phyloP scores from a whole-genome alignment of 768 basidiomycete genomes.

The Nidularia sp. region DNA sequence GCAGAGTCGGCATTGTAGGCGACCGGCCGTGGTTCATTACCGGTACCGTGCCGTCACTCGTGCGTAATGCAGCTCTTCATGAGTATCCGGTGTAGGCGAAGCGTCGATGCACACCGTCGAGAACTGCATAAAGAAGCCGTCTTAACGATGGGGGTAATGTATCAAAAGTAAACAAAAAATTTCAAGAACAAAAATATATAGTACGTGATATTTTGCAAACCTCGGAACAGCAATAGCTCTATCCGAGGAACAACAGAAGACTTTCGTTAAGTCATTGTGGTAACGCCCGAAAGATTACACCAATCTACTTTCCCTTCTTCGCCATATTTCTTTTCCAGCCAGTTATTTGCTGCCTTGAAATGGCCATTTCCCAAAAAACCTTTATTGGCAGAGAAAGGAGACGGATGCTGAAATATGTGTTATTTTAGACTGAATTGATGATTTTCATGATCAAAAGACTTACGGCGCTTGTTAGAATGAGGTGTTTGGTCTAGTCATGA shows the following conservation, averaged over 20 bases:
- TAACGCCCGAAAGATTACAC: slow-evolving; percentile 32
- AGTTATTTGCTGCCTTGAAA: slow-evolving; percentile 83
- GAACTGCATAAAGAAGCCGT: too few species aligned
- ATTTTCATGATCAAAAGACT: slow-evolving; percentile 19
- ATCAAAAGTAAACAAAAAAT: too few species aligned
- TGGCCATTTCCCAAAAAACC: slow-evolving; percentile 91
- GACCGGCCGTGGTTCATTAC: too few species aligned
- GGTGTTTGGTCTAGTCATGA: slow-evolving; percentile 61
- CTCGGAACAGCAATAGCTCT: not conserved
- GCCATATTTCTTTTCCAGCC: slow-evolving; percentile 81
- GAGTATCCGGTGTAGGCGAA: too few species aligned
- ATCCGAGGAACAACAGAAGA: not conserved
- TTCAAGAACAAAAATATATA: too few species aligned
- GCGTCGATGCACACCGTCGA: too few species aligned
- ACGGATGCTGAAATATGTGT: slow-evolving; percentile 63
- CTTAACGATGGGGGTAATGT: too few species aligned
- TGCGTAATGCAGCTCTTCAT: too few species aligned
- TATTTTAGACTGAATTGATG: too few species aligned
- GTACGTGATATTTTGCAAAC: not conserved
- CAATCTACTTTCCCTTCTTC: slow-evolving; percentile 67
- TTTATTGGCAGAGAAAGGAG: slow-evolving; percentile 69
- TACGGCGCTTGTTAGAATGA: slow-evolving; percentile 74
- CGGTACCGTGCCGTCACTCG: too few species aligned
- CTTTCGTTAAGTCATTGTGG: not conserved
- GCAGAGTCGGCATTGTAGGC: too few species aligned